Evolutionary conservation across 1,284 basidiomycete genomes (phyloP).

Genomic region (Pseudozyma flocculosa): DNA sequence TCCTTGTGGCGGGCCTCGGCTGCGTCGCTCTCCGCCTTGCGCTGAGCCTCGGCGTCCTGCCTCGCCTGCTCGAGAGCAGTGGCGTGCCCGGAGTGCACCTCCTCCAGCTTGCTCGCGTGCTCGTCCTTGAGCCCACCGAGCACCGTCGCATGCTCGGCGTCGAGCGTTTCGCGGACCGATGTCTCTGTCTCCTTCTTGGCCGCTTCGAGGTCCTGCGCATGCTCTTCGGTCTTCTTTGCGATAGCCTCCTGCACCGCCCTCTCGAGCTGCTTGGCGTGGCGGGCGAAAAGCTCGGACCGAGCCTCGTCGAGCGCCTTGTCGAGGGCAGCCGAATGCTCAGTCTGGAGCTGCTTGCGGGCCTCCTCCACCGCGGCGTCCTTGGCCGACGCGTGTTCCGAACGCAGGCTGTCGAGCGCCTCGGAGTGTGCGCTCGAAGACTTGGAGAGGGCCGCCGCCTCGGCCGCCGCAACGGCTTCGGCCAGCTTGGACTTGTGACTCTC

Average conservation of each 20-base stretch:
- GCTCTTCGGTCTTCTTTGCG: conserved; percentile 18
- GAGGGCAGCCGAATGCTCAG: conserved; percentile 23
- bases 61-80: not conserved
- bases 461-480: conserved; percentile 36
- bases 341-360: conserved; percentile 14
- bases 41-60: conserved; percentile 1
- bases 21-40: conserved; percentile 5
- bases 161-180: conserved; percentile 10
- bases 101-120: conserved; percentile 15
- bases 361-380: conserved; percentile 10
- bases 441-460: conserved; percentile 22
- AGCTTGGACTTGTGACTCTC: conserved; percentile 3
- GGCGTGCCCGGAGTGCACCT: not conserved
- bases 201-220: conserved; percentile 11
- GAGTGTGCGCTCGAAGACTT: conserved; percentile 11
- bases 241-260: conserved; percentile 13
- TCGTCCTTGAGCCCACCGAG: conserved; percentile 11
- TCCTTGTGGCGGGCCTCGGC: conserved; percentile 21
- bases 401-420: conserved; percentile 7
- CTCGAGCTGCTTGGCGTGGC: conserved; percentile 21
- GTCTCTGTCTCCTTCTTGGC: conserved; percentile 22
- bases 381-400: conserved; percentile 1
- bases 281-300: conserved; percentile 23
- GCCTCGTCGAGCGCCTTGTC: conserved; percentile 22
- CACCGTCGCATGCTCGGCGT: conserved; percentile 16